Evolutionary conservation across 1,284 basidiomycete species (phyloP).

Genomic region (Puccinia brachypodii): DNA sequence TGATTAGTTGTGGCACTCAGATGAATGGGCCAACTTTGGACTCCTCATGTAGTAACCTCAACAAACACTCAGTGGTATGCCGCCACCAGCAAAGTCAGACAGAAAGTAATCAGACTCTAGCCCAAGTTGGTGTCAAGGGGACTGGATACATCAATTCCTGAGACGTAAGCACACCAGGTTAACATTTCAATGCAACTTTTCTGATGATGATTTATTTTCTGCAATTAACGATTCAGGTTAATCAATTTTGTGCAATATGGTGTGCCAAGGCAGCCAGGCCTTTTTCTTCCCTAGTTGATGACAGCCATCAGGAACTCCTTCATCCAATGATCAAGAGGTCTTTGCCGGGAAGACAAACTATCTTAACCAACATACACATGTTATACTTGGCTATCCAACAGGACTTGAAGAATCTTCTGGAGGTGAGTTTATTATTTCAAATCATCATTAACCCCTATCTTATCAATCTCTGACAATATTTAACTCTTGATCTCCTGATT

Average conservation of each 20-base stretch:
- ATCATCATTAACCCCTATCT: no score
- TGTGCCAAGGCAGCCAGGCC: neutral
- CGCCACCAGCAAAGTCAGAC: neutral
- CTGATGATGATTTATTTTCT: neutral
- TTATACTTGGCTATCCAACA: slow-evolving; percentile 7
- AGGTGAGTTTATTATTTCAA: neutral
- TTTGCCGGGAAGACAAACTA: neutral
- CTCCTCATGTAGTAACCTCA: neutral
- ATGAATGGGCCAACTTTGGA: neutral
- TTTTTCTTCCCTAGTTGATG: neutral
- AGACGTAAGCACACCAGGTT: neutral
- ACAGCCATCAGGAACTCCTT: neutral
- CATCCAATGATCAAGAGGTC: neutral
- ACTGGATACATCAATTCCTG: neutral
- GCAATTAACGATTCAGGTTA: neutral
- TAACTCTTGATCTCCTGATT: no score
- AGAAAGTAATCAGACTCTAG: neutral
- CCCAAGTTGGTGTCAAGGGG: neutral
- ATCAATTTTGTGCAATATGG: neutral
- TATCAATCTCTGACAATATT: no score
- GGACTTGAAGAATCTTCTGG: neutral
- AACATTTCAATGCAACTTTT: neutral
- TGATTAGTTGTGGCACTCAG: neutral
- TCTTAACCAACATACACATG: neutral
- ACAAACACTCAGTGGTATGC: neutral